A percentile compares a stretch with the other conserved stretches of the same genome.
phyloP scores from a whole-genome alignment of 306 rosid species.

The Myrica gale region DNA sequence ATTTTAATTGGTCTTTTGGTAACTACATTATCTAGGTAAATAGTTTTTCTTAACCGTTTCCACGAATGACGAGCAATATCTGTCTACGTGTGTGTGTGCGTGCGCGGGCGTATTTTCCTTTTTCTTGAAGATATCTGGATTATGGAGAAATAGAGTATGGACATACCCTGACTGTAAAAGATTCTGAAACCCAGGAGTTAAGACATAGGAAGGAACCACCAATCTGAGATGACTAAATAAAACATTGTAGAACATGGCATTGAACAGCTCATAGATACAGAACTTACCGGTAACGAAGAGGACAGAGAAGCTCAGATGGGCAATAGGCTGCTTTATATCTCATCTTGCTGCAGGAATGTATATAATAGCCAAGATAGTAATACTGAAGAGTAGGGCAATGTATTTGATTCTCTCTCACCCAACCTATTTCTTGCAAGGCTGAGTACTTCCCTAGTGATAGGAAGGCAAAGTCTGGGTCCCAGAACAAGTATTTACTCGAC shows the following conservation, averaged over 20 bases:
- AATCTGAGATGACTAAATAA: not conserved
- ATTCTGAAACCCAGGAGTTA: constrained; percentile 1
- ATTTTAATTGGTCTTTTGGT: not conserved
- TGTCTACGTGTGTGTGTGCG: no score
- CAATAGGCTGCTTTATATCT: constrained; percentile 87
- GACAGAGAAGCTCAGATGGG: constrained; percentile 92
- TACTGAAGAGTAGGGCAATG: constrained; percentile 75
- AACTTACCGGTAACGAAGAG: constrained; percentile 87
- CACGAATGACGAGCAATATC: not conserved
- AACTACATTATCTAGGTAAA: not conserved
- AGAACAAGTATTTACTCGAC: constrained; percentile 92
- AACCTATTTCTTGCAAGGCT: constrained; percentile 78
- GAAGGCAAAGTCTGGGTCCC: constrained; percentile 97
- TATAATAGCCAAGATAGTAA: constrained; percentile 93
- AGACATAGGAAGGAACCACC: constrained; percentile 2
- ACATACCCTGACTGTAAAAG: not conserved
- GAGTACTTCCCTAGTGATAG: constrained; percentile 94
- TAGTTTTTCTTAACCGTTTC: not conserved
- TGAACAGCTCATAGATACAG: constrained; percentile 14
- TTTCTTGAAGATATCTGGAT: no score
- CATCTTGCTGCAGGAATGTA: constrained; percentile 93
- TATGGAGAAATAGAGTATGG: no score
- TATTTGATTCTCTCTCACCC: constrained; percentile 85
- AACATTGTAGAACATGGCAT: not conserved
- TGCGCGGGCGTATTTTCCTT: no score